Percentiles rank a stretch among this genome's conserved stretches.
Evolutionary conservation across 1,284 basidiomycete genomes (phyloP).

Genomic region (Ustilago bromivora): DNA sequence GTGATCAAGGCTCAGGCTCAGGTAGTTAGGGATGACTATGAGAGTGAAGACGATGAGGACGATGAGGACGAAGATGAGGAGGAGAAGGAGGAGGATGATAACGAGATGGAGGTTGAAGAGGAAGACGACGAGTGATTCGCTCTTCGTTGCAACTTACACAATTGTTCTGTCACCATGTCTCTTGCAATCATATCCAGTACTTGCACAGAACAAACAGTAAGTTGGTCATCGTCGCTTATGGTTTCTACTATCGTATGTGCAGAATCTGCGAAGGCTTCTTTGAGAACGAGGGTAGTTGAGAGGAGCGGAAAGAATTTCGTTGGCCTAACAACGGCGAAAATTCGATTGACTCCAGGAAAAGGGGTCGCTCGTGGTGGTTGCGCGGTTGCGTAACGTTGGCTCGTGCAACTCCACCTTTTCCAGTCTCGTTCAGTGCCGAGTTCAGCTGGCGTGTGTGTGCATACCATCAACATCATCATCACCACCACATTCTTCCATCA

Average conservation of each 20-base stretch:
- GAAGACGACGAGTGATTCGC: constrained; percentile 40
- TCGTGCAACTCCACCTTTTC: not conserved
- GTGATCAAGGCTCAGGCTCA: constrained; percentile 59
- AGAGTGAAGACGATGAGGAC: constrained; percentile 41
- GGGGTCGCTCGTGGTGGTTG: not conserved
- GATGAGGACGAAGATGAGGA: constrained; percentile 30
- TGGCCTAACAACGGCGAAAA: not conserved
- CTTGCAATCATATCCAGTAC: too few species aligned
- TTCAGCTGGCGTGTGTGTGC: not conserved
- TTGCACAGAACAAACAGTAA: too few species aligned
- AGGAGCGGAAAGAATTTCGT: not conserved
- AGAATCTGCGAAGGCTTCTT: too few species aligned
- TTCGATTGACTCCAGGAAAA: not conserved
- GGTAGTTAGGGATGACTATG: constrained; percentile 50
- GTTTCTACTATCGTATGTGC: too few species aligned
- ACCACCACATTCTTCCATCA: not conserved
- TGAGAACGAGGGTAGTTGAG: too few species aligned
- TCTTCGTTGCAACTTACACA: not conserved
- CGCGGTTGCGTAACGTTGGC: not conserved
- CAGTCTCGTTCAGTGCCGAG: too few species aligned
- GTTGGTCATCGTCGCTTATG: too few species aligned
- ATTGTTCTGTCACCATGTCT: not conserved
- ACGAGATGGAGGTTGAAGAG: constrained; percentile 40
- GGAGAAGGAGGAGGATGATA: constrained; percentile 29
- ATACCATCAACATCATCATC: not conserved